phyloP scores from a whole-genome alignment of 257 asterid genomes.

The Knoxia roxburghii region DNA sequence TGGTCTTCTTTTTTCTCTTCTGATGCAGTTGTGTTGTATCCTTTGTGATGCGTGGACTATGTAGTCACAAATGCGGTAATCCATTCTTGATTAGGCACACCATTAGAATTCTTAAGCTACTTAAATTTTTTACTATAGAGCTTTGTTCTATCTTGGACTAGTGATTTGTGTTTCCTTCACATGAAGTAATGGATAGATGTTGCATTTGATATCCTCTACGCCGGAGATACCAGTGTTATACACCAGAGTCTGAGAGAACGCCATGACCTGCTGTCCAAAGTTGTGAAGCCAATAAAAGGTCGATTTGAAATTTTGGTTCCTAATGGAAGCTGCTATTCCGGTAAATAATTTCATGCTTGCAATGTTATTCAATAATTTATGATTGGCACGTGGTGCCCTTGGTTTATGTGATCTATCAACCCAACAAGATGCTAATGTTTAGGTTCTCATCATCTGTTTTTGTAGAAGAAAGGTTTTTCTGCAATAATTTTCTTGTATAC shows the following conservation, averaged over 20 bases:
- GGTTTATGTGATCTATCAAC: background rate
- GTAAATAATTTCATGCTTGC: slow-evolving; percentile 28
- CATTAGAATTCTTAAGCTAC: slow-evolving; percentile 2
- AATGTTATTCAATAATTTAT: background rate
- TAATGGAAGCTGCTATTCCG: slow-evolving; percentile 60
- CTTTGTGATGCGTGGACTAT: slow-evolving; percentile 21
- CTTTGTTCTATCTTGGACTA: background rate
- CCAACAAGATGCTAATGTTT: background rate
- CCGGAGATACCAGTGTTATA: slow-evolving; percentile 93
- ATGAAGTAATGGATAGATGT: slow-evolving; percentile 52
- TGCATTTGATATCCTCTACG: slow-evolving; percentile 90
- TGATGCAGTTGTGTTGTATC: slow-evolving; percentile 98
- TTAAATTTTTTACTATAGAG: background rate
- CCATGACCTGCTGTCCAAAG: slow-evolving; percentile 65
- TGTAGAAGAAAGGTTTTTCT: too few relatives aligned
- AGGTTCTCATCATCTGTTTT: background rate
- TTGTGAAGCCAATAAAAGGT: slow-evolving; percentile 70
- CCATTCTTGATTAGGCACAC: background rate
- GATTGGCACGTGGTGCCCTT: background rate
- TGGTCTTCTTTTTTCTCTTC: slow-evolving; percentile 24
- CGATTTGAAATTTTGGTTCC: slow-evolving; percentile 97
- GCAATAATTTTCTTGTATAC: too few relatives aligned
- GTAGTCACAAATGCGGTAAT: background rate
- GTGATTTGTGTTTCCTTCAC: slow-evolving; percentile 40
- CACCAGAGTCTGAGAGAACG: slow-evolving; percentile 92